Evolutionary conservation across 176 grass and related monocot species (phyloP), one percentile per base, ranked within the genome.

Genomic region (Calamus simplicifolius): DNA sequence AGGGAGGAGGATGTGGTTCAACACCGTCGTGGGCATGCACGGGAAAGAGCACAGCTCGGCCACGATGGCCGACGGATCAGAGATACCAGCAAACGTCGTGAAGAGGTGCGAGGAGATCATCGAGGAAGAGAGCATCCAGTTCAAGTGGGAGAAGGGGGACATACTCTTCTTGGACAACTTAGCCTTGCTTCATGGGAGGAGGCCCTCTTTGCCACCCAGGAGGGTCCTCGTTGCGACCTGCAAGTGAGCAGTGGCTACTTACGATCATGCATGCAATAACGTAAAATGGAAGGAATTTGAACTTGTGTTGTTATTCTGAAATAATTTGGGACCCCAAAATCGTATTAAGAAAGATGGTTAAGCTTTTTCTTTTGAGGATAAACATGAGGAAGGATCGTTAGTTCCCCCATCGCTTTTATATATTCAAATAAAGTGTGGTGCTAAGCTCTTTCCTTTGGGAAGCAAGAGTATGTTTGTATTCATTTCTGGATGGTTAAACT

Each of bases 91-190:
- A 2, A 18, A 58, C 3, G 80, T 89, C 48, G 81, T 89, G 58
- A 8, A 25, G 27, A 61, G 86, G 5, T 89, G 86, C 70, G 67
- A 70, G 18, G 81, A 89, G 81, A 85, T 85, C 77, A 85, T 89
- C 62, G 86, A 85, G 70, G 81, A 89, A 70, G 86, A 81, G 74
- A 89, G 86, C 77, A 75, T 89, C 77, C 81, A 85, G 74, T 85
- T 89, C 70, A 51, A n/a, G 27, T 89, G 86, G 77, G 74, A 85
- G 81, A 78, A 81, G 67, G 81, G 86, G 0, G 81, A 89, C 62
- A 65, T 85, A 16, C 77, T 89, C 19, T 85, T 85, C 66, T 63
- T 89, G 27, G 81, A 85, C 57, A 85, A 85, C 63, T 63, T 85
- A 31, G 74, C 86, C 52, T 71, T 63, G 12, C 81, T 89, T 19